A percentile compares a stretch with the other conserved stretches of the same genome.
Evolutionary conservation across 2,329 filamentous ascomycete species (phyloP).

Genomic region (Botrytis medusae): DNA sequence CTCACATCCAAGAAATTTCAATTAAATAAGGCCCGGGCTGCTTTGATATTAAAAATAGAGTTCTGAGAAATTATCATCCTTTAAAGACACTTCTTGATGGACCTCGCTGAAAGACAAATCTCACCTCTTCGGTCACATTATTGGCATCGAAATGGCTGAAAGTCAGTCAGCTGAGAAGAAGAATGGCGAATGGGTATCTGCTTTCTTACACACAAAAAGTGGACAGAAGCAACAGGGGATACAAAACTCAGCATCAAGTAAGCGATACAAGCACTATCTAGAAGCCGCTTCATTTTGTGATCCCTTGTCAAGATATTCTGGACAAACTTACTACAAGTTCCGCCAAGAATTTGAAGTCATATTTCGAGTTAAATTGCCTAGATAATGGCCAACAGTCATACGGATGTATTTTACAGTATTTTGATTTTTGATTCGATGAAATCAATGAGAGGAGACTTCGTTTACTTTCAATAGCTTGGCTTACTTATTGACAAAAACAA

Average conservation of each 20-base stretch:
- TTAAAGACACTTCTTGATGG: not conserved
- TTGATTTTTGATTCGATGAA: not conserved
- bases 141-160: not conserved
- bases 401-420: not conserved
- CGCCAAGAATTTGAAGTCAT: not conserved
- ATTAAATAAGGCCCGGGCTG: not conserved
- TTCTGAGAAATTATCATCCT: not conserved
- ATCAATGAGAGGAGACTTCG: not conserved
- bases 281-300: not conserved
- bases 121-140: not conserved
- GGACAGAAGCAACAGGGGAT: not conserved
- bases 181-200: not conserved
- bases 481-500: not conserved
- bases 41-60: not conserved
- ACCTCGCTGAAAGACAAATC: not conserved
- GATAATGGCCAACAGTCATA: not conserved
- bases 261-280: not conserved
- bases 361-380: not conserved
- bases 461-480: rapidly evolving
- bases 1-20: too few species aligned
- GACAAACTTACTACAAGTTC: not conserved
- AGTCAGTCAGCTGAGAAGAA: not conserved
- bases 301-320: not conserved
- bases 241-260: not conserved
- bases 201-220: not conserved